Conservation (phyloP, 1,139 yeast genomes). For the Scheffersomyces quercinus region DNA sequence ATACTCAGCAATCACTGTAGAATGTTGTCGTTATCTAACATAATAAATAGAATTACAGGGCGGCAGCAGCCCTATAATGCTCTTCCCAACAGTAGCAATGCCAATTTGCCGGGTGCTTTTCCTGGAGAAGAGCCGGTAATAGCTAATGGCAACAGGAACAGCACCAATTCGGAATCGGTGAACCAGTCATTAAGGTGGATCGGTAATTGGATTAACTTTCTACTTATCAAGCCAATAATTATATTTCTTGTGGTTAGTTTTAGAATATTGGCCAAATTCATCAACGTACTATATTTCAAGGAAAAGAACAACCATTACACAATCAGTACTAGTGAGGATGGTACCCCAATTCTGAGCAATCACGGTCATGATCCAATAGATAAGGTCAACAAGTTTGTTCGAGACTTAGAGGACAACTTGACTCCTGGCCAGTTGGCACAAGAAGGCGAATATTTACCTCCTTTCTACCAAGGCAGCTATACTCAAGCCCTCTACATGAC, state of each 20-base stretch:
- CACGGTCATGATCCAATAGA: slow-evolving; percentile 31
- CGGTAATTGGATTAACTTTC: slow-evolving; percentile 16
- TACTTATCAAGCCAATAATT: slow-evolving; percentile 32
- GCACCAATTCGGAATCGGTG: slow-evolving; percentile 6
- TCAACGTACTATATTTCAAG: slow-evolving; percentile 30
- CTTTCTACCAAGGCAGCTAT: slow-evolving; percentile 72
- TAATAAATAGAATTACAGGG: slow-evolving; percentile 3
- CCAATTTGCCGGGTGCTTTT: slow-evolving; percentile 12
- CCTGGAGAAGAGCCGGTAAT: slow-evolving; percentile 8
- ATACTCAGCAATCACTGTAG: too few relatives aligned
- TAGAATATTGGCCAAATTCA: slow-evolving; percentile 24
- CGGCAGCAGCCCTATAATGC: slow-evolving; percentile 7
- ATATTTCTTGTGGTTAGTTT: slow-evolving; percentile 24
- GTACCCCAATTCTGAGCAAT: slow-evolving; percentile 1
- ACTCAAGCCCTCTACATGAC: slow-evolving; percentile 72
- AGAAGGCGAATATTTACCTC: slow-evolving; percentile 27
- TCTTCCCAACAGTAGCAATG: slow-evolving; percentile 4
- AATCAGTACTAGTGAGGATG: slow-evolving; percentile 4
- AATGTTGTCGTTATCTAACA: too few relatives aligned
- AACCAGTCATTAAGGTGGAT: neutral
- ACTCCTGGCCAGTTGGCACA: slow-evolving; percentile 20
- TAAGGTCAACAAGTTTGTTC: slow-evolving; percentile 33
- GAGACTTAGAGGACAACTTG: slow-evolving; percentile 38
- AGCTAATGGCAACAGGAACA: slow-evolving; percentile 1
- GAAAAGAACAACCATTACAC: slow-evolving; percentile 11